Base-by-base conservation (phyloP, 768 basidiomycete species). In the Calocybe indica region DNA sequence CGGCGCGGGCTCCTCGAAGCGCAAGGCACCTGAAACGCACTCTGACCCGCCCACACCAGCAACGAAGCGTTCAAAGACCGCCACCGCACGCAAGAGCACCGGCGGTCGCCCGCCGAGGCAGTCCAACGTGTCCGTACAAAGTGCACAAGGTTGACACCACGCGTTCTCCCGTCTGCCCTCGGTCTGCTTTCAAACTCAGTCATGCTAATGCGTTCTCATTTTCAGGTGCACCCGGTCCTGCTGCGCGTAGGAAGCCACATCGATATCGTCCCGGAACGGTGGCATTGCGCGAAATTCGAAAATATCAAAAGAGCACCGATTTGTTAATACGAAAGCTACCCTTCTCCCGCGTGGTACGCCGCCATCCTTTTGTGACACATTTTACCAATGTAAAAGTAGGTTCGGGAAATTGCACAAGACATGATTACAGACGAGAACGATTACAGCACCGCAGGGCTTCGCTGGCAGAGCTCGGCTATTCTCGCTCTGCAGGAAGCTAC, bases 401-500 rank as follows among this genome's bases (percentile, higher is more conserved):
- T 99, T 45, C 85, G 94, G 52, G 96, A 99, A 69, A 92, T 99
- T 44, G 90, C 96, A 5, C 59, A 83, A 60, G 90, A 95, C 60
- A 87, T 94, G 86, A 82, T 79, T 53, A 92, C 91, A 7, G 82
- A 88, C 63, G 71, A 78, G 69, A 79, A 78, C 57, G 73, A 79
- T 45, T 79, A 81, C 46, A 70, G 69, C 28, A 80, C 75, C 13
- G 71, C 72, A 2, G 72, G 76, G 8, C 66, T 98, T 45, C 78
- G 96, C 40, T 99, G 96, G 96, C 96, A 99, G 65, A 91, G 83
- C 52, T 91, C 92, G 5, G 96, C 96, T 5, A 75, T 99, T 48
- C 62, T 93, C 58, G 96, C 96, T 1, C 65, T 99, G 52, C 96
- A 99, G 59, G 96, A 99, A 66, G 96, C 96, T 9, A 92, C 93